Base-by-base conservation (phyloP, 441 rosid species). In the Eruca vesicaria region DNA sequence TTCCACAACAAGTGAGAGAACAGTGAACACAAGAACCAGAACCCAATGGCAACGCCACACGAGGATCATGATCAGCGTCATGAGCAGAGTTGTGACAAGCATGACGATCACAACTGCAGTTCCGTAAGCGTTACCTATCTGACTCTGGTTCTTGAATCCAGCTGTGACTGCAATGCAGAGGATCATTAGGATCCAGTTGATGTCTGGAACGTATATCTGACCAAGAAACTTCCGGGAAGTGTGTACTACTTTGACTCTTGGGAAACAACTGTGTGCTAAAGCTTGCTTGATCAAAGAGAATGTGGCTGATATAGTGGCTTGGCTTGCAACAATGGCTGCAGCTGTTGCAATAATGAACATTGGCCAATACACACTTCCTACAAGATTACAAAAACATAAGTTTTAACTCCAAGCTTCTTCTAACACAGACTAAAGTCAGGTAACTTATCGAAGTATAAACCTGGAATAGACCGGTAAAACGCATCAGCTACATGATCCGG, bases 31-130 rank as follows among this genome's bases (percentile, higher is more conserved):
- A 21, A 90, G 76, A 68, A 94, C 98, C 20, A 92, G 83, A 74
- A 87, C 81, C 97, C 97, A 94, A 65, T 92, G 98, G 84, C 94
- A 89, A 56, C 90, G 96, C 98, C 98, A 94, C 32, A 94, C 95
- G 18, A 94, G 71, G 66, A 94, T 83, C 98, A 94, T 94, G 76
- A 94, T 85, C 77, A 92, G 81, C 55, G 77, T 81, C 98, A 94
- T 94, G 12, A 94, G 85, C 14, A 94, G 70, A 0, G 98, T 92
- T 16, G 98, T 94, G 19, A 83, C 97, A 16, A 94, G 85, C 98
- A 94, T 94, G 68, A 94, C 98, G 0, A 89, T 81, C 68, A 88
- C 97, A 4, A 94, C 97, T 1, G 98, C 98, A 0, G 98, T 94
- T 45, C 98, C 98, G 23, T 89, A 92, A 58, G 99, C 99, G 63